Evolutionary conservation across 2,329 filamentous ascomycete genomes (phyloP), one percentile per base, ranked within the genome.

Genomic region (Grosmannia penicillata): DNA sequence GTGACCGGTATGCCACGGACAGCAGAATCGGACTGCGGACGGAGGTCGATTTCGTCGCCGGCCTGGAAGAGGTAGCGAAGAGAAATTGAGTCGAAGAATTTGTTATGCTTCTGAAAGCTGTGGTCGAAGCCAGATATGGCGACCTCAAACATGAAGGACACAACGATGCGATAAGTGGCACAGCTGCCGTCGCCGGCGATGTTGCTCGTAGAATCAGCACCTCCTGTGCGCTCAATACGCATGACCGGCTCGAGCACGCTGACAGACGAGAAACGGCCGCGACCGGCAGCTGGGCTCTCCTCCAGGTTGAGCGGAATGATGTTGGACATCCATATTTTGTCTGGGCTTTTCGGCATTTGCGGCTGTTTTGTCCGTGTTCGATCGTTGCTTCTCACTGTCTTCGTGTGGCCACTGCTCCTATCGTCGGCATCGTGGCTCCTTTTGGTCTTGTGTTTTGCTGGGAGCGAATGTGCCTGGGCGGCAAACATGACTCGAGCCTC

Each of bases 21-120:
- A 6, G 48, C 40, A 8, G 39, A 26, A 31, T 51, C 49, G 4
- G 46, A 41, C 19, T 38, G 43, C 15, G 48, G 48, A 3, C 45
- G 41, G 1, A 48, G 28, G 13, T 43, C 40, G 21, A 49, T 37
- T 11, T 43, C 33, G 28, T 49, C 45, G 21, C 49, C 49, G 24
- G 37, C 44, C 15, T 40, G 42, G 26, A 47, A 48, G 22, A 51
- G 43, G 13, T 48, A 47, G 10, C 47, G 48, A 21, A 49, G 40
- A 3, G 42, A 44, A 29, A 51, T 36, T 2, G 48, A 45, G 33
- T 49, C 48, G 31, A 49, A 51, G n/a, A 51, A 49, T 8, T 48
- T 43, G 32, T 47, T 45, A 36, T 51, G 38, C 36, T 43, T 39
- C 28, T 47, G 41, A 23, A 45, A 40, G 29, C 44, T 48, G 29